Evolutionary conservation across 169 alveolate genomes (phyloP), one percentile per base, ranked within the genome.

Genomic region (Cryptosporidium sp.): DNA sequence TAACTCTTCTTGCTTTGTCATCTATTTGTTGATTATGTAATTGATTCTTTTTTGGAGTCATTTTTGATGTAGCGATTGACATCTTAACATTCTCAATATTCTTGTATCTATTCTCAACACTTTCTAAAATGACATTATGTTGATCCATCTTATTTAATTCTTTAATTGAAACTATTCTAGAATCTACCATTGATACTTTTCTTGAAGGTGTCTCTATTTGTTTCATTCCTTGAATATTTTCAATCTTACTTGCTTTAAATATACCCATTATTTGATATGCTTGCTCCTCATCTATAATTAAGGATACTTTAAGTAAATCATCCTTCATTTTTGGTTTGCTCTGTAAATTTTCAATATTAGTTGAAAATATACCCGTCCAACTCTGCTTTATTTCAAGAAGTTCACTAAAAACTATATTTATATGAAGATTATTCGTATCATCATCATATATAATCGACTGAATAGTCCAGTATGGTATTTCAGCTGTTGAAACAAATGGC

Each of bases 401-500:
- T n/a, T 80, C 89, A 61, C 60, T 65, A 42, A 65, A 62, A 60
- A 44, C 73, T 21, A 80, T 21, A 44, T 80, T 80, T 12, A 80
- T 58, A 18, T 35, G 51, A 9, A 80, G 62, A 37, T 60, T 23
- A 42, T 23, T 80, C 56, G 12, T 48, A 5, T 61, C 18, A 10
- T 65, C 75, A 42, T 37, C 62, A 21, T 80, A 80, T 7, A 80
- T 29, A 16, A 80, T 75, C 2, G 89, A 80, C 44, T 80, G 31
- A 18, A 80, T 23, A 18, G 89, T 80, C 89, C 89, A 80, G n/a
- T 80, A 80, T 5, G 89, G 89, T 29, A 80, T 80, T 48, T 80
- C 89, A 3, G 89, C 89, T 9, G 89, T 44, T 42, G 89, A 80
- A 21, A 44, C 35, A 29, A 61, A 35, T 37, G 89, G 73, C 52